Evolutionary conservation across 2,329 filamentous ascomycete genomes (phyloP), one percentile per base, ranked within the genome.

Genomic region (Helotiales sp.): DNA sequence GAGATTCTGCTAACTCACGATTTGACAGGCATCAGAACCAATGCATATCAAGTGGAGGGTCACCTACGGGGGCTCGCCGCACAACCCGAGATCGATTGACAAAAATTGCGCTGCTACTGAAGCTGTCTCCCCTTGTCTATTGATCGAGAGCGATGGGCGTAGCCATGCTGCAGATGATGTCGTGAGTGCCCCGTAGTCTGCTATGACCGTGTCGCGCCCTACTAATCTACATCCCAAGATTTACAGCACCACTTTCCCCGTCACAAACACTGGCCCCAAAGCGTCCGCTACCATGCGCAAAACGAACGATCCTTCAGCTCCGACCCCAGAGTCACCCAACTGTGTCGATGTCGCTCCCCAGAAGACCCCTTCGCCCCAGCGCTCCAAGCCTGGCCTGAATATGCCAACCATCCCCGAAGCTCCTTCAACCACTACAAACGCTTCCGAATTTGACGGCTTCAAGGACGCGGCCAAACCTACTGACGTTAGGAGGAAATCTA

Each of bases 1-100:
- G 2, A 13, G 13, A 24, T 20, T n/a, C 34, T 57, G 10, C 54
- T 57, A 40, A 57, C 20, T 13, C 17, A 20, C 30, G 30, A 17
- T 17, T 24, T 55, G 1, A 20, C 26, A 57, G 54, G 32, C 22
- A 17, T 17, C 13, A 3, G 54, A 26, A 11, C 17, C n/a, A 1
- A 57, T 57, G 54, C 50, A 30, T 15, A 57, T 57, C 30, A 24
- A 24, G 32, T 40, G 54, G 54, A 37, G 6, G 34, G 54, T 57
- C 10, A 57, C 17, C 20, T 40, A 37, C 54, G 20, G 17, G 11
- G 54, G 54, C 13, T 57, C 54, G 30, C 30, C 30, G 20, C 6
- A 37, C n/a, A 57, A 37, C 4, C 5, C 10, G 20, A 10, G n/a
- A 15, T 24, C 11, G 32, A 20, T 52, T n/a, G 24, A 40, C 6